A percentile compares a stretch with the other conserved stretches of the same genome.
Conservation (phyloP, 179 eudicot species). For the Carnegiea gigantea region DNA sequence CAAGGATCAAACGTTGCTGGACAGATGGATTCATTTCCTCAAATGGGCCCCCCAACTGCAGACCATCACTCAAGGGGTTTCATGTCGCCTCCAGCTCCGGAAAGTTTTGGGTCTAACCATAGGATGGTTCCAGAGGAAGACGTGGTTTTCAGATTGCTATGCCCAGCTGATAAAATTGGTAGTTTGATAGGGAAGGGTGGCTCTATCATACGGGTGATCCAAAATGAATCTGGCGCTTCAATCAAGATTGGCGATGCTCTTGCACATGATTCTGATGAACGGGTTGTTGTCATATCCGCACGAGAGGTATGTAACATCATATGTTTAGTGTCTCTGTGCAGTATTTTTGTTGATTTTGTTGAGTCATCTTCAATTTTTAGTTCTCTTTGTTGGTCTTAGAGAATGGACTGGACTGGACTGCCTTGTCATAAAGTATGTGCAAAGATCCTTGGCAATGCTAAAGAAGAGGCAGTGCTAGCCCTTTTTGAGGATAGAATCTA, state of each 20-base stretch:
- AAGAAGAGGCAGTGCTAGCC: background rate
- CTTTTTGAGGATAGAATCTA: background rate
- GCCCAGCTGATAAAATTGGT: conserved; percentile 52
- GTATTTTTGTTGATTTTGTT: background rate
- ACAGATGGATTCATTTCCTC: conserved; percentile 29
- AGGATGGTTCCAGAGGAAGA: conserved; percentile 56
- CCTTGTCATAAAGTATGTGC: background rate
- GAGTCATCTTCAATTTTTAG: background rate
- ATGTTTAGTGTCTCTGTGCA: background rate
- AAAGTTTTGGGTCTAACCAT: conserved; percentile 37
- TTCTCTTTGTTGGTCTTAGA: background rate
- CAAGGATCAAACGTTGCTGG: conserved; percentile 32
- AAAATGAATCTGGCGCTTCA: conserved; percentile 64
- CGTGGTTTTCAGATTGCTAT: conserved; percentile 50
- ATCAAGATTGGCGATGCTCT: conserved; percentile 50
- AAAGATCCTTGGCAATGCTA: background rate
- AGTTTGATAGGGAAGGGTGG: conserved; percentile 70
- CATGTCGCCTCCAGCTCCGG: conserved; percentile 29
- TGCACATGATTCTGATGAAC: conserved; percentile 53
- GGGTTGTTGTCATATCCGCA: conserved; percentile 53
- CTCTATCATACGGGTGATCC: conserved; percentile 38
- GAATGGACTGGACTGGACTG: background rate
- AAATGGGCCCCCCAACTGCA: conserved; percentile 20
- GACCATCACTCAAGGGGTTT: conserved; percentile 40
- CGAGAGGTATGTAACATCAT: conserved; percentile 51